Evolutionary conservation across 75 land plant genomes (phyloP).

Genomic region (Sequoiadendron giganteum): DNA sequence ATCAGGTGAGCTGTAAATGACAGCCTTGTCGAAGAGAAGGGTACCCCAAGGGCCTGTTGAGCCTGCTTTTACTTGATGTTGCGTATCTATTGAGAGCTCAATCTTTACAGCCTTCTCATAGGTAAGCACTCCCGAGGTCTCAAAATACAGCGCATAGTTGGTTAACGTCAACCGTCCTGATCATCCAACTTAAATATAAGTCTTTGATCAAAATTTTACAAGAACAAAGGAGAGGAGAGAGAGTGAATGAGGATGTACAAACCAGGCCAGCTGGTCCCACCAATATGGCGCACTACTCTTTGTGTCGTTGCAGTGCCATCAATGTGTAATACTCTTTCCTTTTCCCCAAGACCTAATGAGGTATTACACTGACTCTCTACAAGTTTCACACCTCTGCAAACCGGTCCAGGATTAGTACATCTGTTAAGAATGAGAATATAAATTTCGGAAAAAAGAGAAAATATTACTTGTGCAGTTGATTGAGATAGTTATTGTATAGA

Average conservation of each 20-base stretch:
- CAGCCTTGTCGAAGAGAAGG: constrained; percentile 77
- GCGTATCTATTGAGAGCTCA: constrained; percentile 47
- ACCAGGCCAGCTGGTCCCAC: constrained; percentile 80
- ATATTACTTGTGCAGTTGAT: constrained; percentile 72
- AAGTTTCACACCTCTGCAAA: neutral
- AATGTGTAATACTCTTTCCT: constrained; percentile 62
- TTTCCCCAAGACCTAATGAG: constrained; percentile 29
- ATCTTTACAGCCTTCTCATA: constrained; percentile 59
- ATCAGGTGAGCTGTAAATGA: constrained; percentile 46
- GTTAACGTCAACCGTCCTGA: constrained; percentile 76
- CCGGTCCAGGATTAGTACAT: neutral
- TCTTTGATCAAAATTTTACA: neutral
- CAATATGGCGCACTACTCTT: constrained; percentile 71
- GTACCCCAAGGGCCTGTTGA: constrained; percentile 88
- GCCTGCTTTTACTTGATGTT: constrained; percentile 51
- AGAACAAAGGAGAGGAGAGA: neutral
- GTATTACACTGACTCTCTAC: constrained; percentile 14
- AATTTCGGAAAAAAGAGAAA: neutral
- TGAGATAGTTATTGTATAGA: constrained; percentile 78
- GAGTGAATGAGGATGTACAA: neutral
- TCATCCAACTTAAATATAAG: neutral
- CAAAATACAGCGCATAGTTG: constrained; percentile 71
- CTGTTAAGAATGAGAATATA: neutral
- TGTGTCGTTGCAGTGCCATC: constrained; percentile 64
- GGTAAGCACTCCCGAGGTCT: constrained; percentile 48